phyloP scores from a whole-genome alignment of 2,329 filamentous ascomycete genomes.

The Drechmeria coniospora region DNA sequence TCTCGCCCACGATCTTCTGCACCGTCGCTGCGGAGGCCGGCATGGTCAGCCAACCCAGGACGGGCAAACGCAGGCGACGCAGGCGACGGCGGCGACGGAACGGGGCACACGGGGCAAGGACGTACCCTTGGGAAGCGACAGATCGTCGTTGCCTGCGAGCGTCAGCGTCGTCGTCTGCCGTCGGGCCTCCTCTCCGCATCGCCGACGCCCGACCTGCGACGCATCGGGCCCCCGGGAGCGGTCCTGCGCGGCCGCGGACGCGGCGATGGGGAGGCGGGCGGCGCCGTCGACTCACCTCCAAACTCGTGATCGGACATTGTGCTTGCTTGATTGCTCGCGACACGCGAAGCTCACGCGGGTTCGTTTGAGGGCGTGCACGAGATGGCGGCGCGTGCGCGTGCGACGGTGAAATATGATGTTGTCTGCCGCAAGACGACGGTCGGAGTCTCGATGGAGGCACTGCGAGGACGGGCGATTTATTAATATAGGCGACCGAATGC shows the following conservation, averaged over 20 bases:
- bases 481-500: no score
- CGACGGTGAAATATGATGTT: no score
- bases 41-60: neutral
- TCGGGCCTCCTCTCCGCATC: constrained; percentile 13
- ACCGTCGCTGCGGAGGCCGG: constrained; percentile 36
- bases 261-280: constrained; percentile 1
- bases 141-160: constrained; percentile 44
- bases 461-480: no score
- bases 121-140: constrained; percentile 50
- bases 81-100: neutral
- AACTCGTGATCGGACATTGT: constrained; percentile 58
- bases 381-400: neutral
- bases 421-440: no score
- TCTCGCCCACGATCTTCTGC: constrained; percentile 86
- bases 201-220: constrained; percentile 1
- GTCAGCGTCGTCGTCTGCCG: no score
- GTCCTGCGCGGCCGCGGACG: no score
- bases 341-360: neutral
- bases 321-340: constrained; percentile 6
- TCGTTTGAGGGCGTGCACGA: neutral
- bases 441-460: no score
- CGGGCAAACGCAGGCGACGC: neutral
- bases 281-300: constrained; percentile 32
- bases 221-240: neutral
- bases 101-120: constrained; percentile 1